Conservation (phyloP, 139 green algal species). For the Parachlorella kessleri region DNA sequence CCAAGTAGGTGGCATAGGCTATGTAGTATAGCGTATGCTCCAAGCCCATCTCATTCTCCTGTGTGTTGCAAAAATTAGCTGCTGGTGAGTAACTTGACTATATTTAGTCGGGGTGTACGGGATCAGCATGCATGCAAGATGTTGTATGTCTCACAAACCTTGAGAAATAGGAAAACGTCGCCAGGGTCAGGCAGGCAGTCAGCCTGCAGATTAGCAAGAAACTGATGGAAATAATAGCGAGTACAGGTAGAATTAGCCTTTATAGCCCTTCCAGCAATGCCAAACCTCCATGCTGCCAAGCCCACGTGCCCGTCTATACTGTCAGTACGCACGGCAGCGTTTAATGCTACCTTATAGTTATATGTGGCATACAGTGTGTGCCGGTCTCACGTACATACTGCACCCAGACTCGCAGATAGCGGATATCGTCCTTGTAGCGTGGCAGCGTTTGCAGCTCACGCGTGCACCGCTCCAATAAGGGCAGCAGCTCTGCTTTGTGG, state of each 20-base stretch:
- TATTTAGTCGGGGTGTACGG: background rate
- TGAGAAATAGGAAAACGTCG: conserved; percentile 89
- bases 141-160: no score
- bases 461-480: conserved; percentile 86
- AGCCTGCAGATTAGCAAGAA: conserved; percentile 49
- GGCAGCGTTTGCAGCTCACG: conserved; percentile 56
- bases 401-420: conserved; percentile 93
- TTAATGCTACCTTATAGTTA: no score
- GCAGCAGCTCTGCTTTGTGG: conserved; percentile 76
- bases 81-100: background rate
- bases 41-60: conserved; percentile 72
- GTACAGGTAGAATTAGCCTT: background rate
- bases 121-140: background rate
- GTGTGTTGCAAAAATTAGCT: conserved; percentile 15
- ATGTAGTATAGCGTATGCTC: conserved; percentile 88
- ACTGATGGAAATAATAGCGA: no score
- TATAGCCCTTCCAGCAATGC: no score
- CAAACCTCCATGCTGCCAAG: no score
- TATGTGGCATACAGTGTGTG: no score
- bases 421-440: conserved; percentile 80
- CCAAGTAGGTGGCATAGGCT: conserved; percentile 82
- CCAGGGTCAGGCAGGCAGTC: conserved; percentile 83
- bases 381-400: conserved; percentile 93
- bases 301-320: no score
- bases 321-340: no score